These are phyloP conservation scores for Phytophthora uliginosa DNA, from an alignment of 352 stramenopile species.

Conservation along the genomic window DNA sequence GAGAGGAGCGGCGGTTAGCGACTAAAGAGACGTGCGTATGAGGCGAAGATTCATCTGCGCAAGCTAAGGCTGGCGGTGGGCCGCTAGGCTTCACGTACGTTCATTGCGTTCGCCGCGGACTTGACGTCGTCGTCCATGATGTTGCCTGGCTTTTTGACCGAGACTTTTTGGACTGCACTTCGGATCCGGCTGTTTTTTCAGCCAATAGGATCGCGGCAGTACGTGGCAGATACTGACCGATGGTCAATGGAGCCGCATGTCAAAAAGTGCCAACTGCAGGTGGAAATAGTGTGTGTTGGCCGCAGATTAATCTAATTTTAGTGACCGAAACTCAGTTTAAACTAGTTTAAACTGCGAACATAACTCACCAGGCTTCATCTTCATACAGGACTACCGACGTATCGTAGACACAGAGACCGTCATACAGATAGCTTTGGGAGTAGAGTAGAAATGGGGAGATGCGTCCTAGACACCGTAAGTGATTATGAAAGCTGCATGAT, in stretches of 20 bases:
- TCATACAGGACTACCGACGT: no score
- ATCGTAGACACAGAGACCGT: no score
- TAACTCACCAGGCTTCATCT: no score
- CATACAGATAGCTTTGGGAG: no score
- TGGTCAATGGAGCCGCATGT: not conserved
- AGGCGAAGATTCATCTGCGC: not conserved
- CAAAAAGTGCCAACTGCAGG: not conserved
- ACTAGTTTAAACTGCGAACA: no score
- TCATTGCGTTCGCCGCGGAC: conserved; percentile 60
- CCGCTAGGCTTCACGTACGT: conserved; percentile 42
- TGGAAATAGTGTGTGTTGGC: not conserved
- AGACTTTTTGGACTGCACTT: conserved; percentile 15
- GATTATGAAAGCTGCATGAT: no score
- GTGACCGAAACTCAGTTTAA: no score
- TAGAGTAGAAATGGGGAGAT: no score
- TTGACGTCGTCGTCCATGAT: conserved; percentile 62
- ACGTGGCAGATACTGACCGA: conserved; percentile 15
- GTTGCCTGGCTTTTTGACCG: conserved; percentile 29
- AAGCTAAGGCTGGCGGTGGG: not conserved
- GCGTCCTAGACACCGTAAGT: no score
- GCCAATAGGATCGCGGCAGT: conserved; percentile 33
- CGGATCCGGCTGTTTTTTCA: conserved; percentile 25
- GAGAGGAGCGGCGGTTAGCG: conserved; percentile 9
- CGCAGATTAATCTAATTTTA: no score
- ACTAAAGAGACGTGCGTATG: not conserved